Conservation (phyloP, 768 basidiomycete genomes). For the Mycena capillaripes region DNA sequence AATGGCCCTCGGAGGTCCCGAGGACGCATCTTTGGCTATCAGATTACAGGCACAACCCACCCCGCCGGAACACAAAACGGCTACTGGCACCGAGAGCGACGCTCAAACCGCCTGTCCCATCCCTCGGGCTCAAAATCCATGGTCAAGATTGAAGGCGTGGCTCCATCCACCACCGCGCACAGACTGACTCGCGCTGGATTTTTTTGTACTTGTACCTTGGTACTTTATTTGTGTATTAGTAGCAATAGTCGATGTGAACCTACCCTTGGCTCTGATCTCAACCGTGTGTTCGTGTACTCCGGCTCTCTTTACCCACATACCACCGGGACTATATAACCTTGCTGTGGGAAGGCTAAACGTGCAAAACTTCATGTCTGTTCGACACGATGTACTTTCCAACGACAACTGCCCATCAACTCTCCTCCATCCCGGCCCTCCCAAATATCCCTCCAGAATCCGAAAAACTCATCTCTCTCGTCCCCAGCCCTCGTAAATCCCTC, state of each 20-base stretch:
- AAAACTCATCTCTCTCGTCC: constrained; percentile 63
- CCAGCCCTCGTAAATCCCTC: constrained; percentile 82
- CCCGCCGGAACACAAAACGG: constrained; percentile 5
- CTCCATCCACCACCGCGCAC: constrained; percentile 26
- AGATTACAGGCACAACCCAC: constrained; percentile 25
- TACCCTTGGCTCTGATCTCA: constrained; percentile 11
- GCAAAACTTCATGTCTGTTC: constrained; percentile 32
- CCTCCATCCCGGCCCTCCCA: constrained; percentile 77
- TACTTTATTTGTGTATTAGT: constrained; percentile 37
- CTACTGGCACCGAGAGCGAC: background rate
- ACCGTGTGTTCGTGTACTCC: constrained; percentile 26
- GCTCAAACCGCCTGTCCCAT: background rate
- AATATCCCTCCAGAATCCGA: constrained; percentile 68
- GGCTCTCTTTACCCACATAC: constrained; percentile 17
- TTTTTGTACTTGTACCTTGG: constrained; percentile 26
- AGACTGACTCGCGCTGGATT: constrained; percentile 26
- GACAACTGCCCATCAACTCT: constrained; percentile 80
- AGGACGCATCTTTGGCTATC: constrained; percentile 34
- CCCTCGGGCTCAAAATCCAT: constrained; percentile 32
- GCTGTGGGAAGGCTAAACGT: constrained; percentile 15
- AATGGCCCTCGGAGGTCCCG: constrained; percentile 61
- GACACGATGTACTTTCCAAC: constrained; percentile 96
- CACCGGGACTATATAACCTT: constrained; percentile 20
- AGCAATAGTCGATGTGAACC: constrained; percentile 26
- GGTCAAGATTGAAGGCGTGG: constrained; percentile 34